Evolutionary conservation across 1,284 basidiomycete species (phyloP), one percentile per base, ranked within the genome.

Genomic region (Pseudozyma sp.): DNA sequence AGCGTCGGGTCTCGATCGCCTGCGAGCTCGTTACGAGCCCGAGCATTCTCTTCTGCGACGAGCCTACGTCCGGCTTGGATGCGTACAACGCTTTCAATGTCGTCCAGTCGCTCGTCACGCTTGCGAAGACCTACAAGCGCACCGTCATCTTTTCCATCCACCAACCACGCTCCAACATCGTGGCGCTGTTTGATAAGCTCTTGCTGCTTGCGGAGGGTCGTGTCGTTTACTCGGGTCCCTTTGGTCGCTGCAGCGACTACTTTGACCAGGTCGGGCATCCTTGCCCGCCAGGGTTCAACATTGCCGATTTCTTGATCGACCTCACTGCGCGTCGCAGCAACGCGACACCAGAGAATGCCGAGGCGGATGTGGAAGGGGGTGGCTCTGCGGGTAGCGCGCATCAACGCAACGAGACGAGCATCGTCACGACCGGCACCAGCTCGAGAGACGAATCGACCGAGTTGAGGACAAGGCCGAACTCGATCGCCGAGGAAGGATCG

Each of bases 81-180:
- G 91, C 95, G 0, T 97, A 91, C 87, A 98, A 98, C 78, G 96
- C 96, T 0, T 92, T 89, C 87, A 97, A 97, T 75, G 96, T 99
- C 67, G 88, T 99, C 37, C 93, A 96, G 54, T 91, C 91, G 31
- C 88, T 99, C 35, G 91, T 92, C 2, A 90, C 91, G 7, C 88
- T 98, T 9, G 94, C 95, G 0, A 88, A 90, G 46, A 89, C 92
- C 76, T 97, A 94, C 86, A 93, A 95, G 78, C 90, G 95, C n/a
- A 97, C 94, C 0, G 93, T 98, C 55, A 88, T 98, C 70, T 97
- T 97, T 86, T 97, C 96, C 0, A 97, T 99, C 68, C 96, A 99
- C 83, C 96, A 98, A 85, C 96, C 96, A n/a, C 90, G 95, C 60
- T 94, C 92, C 84, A 97, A 97, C 85, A 98, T 99, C 73, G 94